Percentiles rank a stretch among this genome's conserved stretches.
phyloP scores from a whole-genome alignment of 352 stramenopile genomes.

The Phytophthora nicotianae region DNA sequence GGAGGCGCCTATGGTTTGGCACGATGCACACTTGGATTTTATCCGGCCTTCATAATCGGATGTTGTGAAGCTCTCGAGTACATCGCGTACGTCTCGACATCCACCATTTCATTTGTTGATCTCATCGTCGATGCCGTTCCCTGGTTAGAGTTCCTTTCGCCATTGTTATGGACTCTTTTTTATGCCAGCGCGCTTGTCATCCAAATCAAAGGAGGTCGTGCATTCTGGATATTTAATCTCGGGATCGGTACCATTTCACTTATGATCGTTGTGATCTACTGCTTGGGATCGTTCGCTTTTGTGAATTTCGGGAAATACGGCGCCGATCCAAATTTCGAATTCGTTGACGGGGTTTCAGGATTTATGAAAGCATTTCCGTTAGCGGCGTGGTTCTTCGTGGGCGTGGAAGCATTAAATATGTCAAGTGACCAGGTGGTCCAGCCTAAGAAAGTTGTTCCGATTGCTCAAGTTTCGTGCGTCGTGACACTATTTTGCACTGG shows the following conservation, averaged over 20 bases:
- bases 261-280: slow-evolving; percentile 41
- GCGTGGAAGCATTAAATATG: slow-evolving; percentile 41
- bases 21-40: slow-evolving; percentile 45
- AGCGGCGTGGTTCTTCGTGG: slow-evolving; percentile 54
- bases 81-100: slow-evolving; percentile 46
- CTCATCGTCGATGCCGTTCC: slow-evolving; percentile 37
- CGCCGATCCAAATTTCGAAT: slow-evolving; percentile 10
- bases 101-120: slow-evolving; percentile 32
- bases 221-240: slow-evolving; percentile 54
- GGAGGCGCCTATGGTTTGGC: slow-evolving; percentile 42
- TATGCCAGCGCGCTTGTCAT: slow-evolving; percentile 39
- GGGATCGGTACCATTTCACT: slow-evolving; percentile 36
- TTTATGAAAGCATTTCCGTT: slow-evolving; percentile 44
- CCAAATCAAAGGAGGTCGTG: slow-evolving; percentile 32
- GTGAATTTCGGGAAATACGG: slow-evolving; percentile 30
- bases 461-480: slow-evolving; percentile 46
- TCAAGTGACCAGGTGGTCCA: slow-evolving; percentile 41
- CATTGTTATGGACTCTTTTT: slow-evolving; percentile 34
- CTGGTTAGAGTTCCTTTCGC: slow-evolving; percentile 13
- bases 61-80: slow-evolving; percentile 50
- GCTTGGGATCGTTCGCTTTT: slow-evolving; percentile 35
- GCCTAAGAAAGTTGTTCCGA: slow-evolving; percentile 46
- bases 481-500: slow-evolving; percentile 42
- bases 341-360: slow-evolving; percentile 25
- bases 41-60: slow-evolving; percentile 40